A percentile compares a stretch with the other conserved stretches of the same genome.
These are phyloP conservation scores for Arachnopeziza araneosa DNA, from an alignment of 2,329 filamentous ascomycete species.

Conservation along the genomic window DNA sequence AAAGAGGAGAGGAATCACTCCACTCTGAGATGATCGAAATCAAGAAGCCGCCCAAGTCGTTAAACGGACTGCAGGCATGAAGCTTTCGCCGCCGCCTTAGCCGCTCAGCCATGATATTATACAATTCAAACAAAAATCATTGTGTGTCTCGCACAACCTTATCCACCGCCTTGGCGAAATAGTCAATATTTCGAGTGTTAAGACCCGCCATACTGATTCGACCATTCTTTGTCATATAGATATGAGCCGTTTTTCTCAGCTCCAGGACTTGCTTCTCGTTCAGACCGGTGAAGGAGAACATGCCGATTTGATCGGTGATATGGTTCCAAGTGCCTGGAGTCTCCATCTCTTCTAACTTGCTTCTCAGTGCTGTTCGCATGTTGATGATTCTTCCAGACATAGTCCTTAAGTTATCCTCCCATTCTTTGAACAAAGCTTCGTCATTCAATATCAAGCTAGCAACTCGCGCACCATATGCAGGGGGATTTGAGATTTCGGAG, in stretches of 20 bases:
- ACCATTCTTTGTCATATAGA: conserved; percentile 97
- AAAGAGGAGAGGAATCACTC: background rate
- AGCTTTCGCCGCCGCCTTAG: background rate
- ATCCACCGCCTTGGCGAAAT: conserved; percentile 85
- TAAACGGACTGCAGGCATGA: background rate
- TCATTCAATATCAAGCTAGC: conserved; percentile 83
- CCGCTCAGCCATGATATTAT: background rate
- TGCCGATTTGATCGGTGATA: conserved; percentile 97
- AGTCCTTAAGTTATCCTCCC: conserved; percentile 80
- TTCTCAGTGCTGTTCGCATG: conserved; percentile 76
- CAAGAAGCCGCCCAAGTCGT: background rate
- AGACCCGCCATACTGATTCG: conserved; percentile 98
- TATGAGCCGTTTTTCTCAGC: conserved; percentile 64
- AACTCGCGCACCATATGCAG: conserved; percentile 88
- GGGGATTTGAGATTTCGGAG: conserved; percentile 95
- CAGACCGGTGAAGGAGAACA: conserved; percentile 94
- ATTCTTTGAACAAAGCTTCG: conserved; percentile 73
- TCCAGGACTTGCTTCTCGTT: conserved; percentile 66
- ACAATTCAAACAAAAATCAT: conserved; percentile 1
- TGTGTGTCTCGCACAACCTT: conserved; percentile 56
- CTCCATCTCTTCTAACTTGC: conserved; percentile 74
- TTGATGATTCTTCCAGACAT: conserved; percentile 94
- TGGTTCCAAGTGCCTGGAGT: conserved; percentile 94
- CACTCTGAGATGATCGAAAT: background rate
- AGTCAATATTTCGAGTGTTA: conserved; percentile 86